Conservation (phyloP, 1,139 yeast genomes). For the Yamadazyma triangularis region DNA sequence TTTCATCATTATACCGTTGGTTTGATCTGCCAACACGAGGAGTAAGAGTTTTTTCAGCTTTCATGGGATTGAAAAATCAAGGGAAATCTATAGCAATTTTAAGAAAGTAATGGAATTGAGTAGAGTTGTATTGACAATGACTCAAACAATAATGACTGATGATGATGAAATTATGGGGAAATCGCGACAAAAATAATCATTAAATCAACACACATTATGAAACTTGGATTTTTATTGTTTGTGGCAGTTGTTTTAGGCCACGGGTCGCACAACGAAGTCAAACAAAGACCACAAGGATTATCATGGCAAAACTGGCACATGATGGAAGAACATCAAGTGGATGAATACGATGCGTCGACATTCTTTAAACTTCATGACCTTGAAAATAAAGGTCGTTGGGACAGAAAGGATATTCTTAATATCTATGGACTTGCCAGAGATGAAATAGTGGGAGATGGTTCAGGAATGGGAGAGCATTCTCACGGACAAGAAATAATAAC, state of each 20-base stretch:
- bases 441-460: slow-evolving; percentile 79
- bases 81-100: too few species aligned
- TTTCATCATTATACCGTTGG: slow-evolving; percentile 41
- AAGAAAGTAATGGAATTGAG: too few species aligned
- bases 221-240: neutral
- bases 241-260: slow-evolving; percentile 13
- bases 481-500: slow-evolving; percentile 51
- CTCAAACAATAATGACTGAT: too few species aligned
- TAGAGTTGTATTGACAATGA: neutral
- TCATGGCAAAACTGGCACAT: slow-evolving; percentile 86
- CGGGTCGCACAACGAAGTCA: slow-evolving; percentile 14
- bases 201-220: neutral
- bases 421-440: slow-evolving; percentile 76
- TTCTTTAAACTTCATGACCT: slow-evolving; percentile 82
- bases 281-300: slow-evolving; percentile 43
- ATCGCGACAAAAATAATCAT: neutral
- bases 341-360: slow-evolving; percentile 67
- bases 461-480: slow-evolving; percentile 81
- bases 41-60: too few species aligned
- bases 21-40: slow-evolving; percentile 34
- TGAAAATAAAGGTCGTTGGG: slow-evolving; percentile 48
- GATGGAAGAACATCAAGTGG: slow-evolving; percentile 80
- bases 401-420: slow-evolving; percentile 63
- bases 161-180: too few species aligned
- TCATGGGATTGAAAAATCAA: too few species aligned